These are phyloP conservation scores for Curvularia lunata DNA, from an alignment of 2,329 filamentous ascomycete species.

Conservation along the genomic window DNA sequence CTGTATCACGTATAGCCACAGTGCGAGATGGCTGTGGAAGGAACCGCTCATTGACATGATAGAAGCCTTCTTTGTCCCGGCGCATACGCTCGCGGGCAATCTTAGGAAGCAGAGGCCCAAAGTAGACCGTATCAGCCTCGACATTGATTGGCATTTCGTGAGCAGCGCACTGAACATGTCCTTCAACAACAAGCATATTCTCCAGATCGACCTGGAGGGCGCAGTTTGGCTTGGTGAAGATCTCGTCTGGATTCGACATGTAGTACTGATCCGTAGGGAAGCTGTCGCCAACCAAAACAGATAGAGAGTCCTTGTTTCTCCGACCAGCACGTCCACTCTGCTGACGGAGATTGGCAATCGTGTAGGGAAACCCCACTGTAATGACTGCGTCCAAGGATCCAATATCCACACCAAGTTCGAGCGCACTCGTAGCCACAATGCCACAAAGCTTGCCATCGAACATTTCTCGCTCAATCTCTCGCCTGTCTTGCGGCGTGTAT, in stretches of 20 bases:
- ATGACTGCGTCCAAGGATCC: conserved; percentile 92
- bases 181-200: conserved; percentile 89
- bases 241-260: conserved; percentile 93
- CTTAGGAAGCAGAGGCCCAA: conserved; percentile 73
- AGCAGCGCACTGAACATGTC: conserved; percentile 93
- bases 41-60: conserved; percentile 88
- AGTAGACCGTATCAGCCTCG: conserved; percentile 76
- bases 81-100: conserved; percentile 77
- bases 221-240: conserved; percentile 89
- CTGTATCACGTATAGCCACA: conserved; percentile 87
- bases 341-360: conserved; percentile 90
- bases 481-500: conserved; percentile 88
- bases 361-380: conserved; percentile 93
- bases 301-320: conserved; percentile 86
- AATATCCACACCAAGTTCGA: conserved; percentile 95
- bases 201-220: conserved; percentile 89
- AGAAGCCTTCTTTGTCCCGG: conserved; percentile 79
- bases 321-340: conserved; percentile 93
- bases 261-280: conserved; percentile 94
- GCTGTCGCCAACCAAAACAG: conserved; percentile 84
- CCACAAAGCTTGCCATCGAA: conserved; percentile 93
- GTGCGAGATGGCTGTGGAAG: conserved; percentile 81
- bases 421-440: conserved; percentile 89
- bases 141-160: conserved; percentile 92
- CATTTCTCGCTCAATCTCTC: conserved; percentile 92